These are phyloP conservation scores for Podaxis sp. DNA, from an alignment of 768 basidiomycete species.

Conservation along the genomic window DNA sequence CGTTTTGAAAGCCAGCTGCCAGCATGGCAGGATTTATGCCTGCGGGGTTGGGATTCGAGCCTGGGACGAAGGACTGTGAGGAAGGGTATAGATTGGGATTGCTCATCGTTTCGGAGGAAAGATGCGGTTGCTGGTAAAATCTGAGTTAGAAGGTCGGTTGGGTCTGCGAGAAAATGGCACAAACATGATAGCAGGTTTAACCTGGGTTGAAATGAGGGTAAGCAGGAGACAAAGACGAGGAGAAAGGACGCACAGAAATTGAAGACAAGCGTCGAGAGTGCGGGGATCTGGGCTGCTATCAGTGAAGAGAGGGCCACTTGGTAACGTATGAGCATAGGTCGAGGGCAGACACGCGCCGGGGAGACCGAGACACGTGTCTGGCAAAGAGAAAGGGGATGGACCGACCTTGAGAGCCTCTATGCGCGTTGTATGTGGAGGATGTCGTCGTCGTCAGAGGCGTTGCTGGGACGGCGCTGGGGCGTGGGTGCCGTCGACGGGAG, in stretches of 20 bases:
- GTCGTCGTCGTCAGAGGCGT: background rate
- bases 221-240: background rate
- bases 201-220: background rate
- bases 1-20: slow-evolving; percentile 13
- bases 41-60: slow-evolving; percentile 10
- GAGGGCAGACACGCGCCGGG: slow-evolving; percentile 11
- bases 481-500: background rate
- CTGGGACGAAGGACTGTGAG: slow-evolving; percentile 12
- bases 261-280: background rate
- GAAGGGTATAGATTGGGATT: slow-evolving; percentile 14
- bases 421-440: background rate
- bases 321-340: background rate
- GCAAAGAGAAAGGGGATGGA: background rate
- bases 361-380: slow-evolving; percentile 13
- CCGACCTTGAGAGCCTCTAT: slow-evolving; percentile 2
- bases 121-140: background rate
- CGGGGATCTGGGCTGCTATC: background rate
- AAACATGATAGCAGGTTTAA: background rate
- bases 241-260: background rate
- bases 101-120: slow-evolving; percentile 10
- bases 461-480: slow-evolving; percentile 7
- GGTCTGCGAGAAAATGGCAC: background rate
- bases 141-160: background rate
- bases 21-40: slow-evolving; percentile 16
- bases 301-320: background rate